Percentiles rank a stretch among this genome's conserved stretches.
Evolutionary conservation across 768 basidiomycete genomes (phyloP).

Genomic region (Asterophora parasitica): DNA sequence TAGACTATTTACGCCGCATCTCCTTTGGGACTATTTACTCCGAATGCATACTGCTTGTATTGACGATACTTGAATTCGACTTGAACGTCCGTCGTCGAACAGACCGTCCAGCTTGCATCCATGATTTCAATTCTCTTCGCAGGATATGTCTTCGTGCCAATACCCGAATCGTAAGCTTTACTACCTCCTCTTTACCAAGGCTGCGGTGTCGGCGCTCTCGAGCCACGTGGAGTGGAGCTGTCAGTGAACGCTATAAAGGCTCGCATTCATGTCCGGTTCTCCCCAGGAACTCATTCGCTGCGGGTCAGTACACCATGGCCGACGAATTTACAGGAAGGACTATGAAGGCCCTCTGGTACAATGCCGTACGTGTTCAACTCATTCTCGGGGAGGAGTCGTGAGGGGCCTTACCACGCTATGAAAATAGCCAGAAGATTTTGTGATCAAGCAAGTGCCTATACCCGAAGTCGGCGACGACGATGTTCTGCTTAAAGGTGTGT

Average conservation of each 20-base stretch:
- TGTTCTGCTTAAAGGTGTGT: conserved; percentile 62
- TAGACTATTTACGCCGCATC: neutral
- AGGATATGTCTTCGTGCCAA: no score
- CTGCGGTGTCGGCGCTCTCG: no score
- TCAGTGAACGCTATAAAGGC: no score
- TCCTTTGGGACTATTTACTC: conserved; percentile 1
- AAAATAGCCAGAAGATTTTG: conserved; percentile 61
- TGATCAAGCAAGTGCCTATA: conserved; percentile 62
- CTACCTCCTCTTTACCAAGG: no score
- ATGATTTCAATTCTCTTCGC: no score
- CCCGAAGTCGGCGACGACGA: conserved; percentile 65
- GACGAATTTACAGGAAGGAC: conserved; percentile 30
- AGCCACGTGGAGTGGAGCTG: no score
- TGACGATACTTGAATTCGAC: neutral
- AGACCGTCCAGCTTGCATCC: no score
- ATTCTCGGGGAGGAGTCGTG: neutral
- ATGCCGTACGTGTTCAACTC: conserved; percentile 41
- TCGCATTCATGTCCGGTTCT: no score
- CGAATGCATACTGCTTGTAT: conserved; percentile 2
- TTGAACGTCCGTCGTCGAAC: no score
- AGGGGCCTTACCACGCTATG: conserved; percentile 5
- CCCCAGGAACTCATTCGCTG: conserved; percentile 7
- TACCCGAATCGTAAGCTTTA: no score
- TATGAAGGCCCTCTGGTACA: conserved; percentile 68
- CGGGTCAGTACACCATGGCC: neutral